Conservation (phyloP, 2,329 filamentous ascomycete species). For the Ceratocystis lukuohia region DNA sequence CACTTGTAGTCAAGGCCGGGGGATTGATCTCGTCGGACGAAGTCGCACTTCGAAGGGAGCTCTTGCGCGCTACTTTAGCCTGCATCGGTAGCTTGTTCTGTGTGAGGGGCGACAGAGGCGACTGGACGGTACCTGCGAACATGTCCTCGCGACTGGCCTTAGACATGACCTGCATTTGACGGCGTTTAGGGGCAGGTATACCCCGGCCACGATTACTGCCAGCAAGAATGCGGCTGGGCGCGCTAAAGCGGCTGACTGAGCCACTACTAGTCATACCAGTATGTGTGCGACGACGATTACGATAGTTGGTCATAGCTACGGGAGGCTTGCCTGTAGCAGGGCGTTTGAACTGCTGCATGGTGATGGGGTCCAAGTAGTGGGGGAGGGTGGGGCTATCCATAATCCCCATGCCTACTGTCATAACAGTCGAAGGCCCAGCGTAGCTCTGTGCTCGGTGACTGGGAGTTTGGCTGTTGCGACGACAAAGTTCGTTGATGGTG, state of each 20-base stretch:
- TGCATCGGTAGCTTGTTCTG: too few species aligned
- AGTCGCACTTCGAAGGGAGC: not conserved
- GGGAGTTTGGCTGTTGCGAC: conserved; percentile 42
- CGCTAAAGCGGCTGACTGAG: conserved; percentile 11
- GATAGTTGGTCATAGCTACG: conserved; percentile 6
- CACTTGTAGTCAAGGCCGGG: conserved; percentile 10
- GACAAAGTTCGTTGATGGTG: conserved; percentile 39
- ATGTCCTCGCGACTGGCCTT: conserved; percentile 18
- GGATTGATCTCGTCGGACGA: not conserved
- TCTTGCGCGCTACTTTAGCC: not conserved
- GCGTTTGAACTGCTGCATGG: not conserved
- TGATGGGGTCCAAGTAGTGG: conserved; percentile 4
- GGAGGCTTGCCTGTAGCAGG: not conserved
- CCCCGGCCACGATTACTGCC: not conserved
- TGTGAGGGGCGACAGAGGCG: not conserved
- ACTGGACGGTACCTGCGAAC: conserved; percentile 3
- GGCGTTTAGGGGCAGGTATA: not conserved
- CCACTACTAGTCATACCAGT: conserved; percentile 14
- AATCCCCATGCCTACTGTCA: conserved; percentile 21
- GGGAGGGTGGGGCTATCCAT: conserved; percentile 27
- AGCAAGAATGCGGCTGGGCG: not conserved
- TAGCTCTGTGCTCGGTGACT: conserved; percentile 30
- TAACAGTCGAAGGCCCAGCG: not conserved
- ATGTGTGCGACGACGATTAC: conserved; percentile 10
- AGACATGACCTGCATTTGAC: conserved; percentile 15